Conservation (phyloP, 257 asterid species). For the Misopates orontium region DNA sequence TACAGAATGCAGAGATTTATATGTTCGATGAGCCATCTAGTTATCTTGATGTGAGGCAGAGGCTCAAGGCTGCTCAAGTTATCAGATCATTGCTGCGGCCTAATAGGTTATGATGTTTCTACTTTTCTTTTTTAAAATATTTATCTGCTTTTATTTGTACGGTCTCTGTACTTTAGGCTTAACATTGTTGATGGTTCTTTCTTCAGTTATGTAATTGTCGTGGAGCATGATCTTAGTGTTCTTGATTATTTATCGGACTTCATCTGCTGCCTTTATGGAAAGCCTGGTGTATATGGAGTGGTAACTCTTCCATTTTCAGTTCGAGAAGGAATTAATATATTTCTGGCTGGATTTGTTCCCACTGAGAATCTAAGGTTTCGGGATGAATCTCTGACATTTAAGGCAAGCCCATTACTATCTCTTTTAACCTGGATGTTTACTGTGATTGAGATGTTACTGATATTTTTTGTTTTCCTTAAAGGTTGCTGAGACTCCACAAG, state of each 20-base stretch:
- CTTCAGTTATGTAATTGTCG: slow-evolving; percentile 88
- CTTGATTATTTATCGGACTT: slow-evolving; percentile 94
- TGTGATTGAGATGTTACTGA: slow-evolving; percentile 11
- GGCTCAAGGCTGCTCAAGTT: slow-evolving; percentile 98
- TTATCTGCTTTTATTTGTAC: slow-evolving; percentile 10
- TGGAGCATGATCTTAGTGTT: slow-evolving; percentile 97
- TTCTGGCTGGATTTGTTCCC: slow-evolving; percentile 94
- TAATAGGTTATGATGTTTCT: slow-evolving; percentile 52
- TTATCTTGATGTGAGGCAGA: slow-evolving; percentile 97
- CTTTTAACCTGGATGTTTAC: not conserved
- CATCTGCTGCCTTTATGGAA: slow-evolving; percentile 96
- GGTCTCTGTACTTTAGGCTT: slow-evolving; percentile 1
- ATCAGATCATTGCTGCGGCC: slow-evolving; percentile 93
- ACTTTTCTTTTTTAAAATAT: not conserved
- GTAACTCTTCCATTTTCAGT: slow-evolving; percentile 98
- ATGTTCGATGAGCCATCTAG: slow-evolving; percentile 99
- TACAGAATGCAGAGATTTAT: slow-evolving; percentile 94
- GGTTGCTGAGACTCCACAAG: slow-evolving; percentile 98
- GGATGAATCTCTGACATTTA: slow-evolving; percentile 88
- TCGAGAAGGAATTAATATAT: slow-evolving; percentile 96
- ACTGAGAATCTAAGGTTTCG: slow-evolving; percentile 91
- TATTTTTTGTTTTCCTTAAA: slow-evolving; percentile 27
- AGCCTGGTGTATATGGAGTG: slow-evolving; percentile 95
- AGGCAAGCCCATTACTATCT: slow-evolving; percentile 43
- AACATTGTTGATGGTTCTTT: slow-evolving; percentile 22